Evolutionary conservation across 1,284 basidiomycete genomes (phyloP).

Genomic region (Neonothopanus nambi): DNA sequence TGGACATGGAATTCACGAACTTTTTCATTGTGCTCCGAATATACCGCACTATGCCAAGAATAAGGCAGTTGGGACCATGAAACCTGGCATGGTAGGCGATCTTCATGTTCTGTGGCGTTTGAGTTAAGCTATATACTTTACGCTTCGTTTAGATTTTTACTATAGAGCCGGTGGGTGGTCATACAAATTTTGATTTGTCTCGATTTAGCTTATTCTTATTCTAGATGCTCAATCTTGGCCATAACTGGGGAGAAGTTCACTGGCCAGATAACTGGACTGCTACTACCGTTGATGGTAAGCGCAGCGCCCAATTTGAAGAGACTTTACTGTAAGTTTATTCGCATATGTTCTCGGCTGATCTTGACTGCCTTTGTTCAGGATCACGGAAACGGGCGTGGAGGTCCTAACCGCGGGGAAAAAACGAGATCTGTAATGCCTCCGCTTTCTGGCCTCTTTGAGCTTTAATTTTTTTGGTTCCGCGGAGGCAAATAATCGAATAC

Average conservation of each 20-base stretch:
- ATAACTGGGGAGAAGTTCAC: conserved; percentile 69
- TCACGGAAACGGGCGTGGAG: conserved; percentile 91
- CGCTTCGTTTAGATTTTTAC: conserved; percentile 55
- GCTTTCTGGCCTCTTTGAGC: too few species aligned
- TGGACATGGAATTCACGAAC: conserved; percentile 87
- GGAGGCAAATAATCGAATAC: not conserved
- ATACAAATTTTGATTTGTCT: conserved; percentile 10
- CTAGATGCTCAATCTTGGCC: conserved; percentile 92
- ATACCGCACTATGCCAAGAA: conserved; percentile 88
- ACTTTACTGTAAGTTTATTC: conserved; percentile 69
- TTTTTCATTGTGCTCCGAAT: conserved; percentile 78
- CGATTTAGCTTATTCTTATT: conserved; percentile 8
- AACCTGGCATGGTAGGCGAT: conserved; percentile 69
- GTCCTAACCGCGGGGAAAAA: conserved; percentile 73
- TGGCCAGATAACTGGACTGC: conserved; percentile 96
- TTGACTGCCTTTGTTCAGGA: conserved; percentile 45
- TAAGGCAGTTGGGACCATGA: conserved; percentile 82
- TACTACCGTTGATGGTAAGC: conserved; percentile 85
- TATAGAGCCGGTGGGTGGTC: conserved; percentile 70
- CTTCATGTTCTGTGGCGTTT: not conserved
- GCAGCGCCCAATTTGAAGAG: conserved; percentile 95
- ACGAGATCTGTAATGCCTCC: conserved; percentile 30
- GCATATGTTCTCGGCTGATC: conserved; percentile 17
- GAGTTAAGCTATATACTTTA: conserved; percentile 1
- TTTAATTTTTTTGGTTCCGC: not conserved